Evolutionary conservation across 345 rosid species (phyloP), one percentile per base, ranked within the genome.

Genomic region (Cardiospermum halicacabum): DNA sequence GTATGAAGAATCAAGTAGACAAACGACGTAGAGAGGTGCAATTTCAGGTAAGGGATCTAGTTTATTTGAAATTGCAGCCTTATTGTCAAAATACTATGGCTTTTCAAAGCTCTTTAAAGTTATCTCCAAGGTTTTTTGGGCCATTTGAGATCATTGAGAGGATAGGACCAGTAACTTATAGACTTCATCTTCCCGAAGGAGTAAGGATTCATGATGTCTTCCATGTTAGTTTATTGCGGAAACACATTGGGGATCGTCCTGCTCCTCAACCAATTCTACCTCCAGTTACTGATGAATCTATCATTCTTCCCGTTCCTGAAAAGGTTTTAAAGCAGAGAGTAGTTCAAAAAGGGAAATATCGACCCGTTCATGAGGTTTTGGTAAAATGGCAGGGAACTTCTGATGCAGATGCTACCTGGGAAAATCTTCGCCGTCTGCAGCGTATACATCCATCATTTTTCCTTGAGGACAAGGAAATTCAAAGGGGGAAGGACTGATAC

Each of bases 191-290:
- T 32, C 60, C 60, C 3, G 3, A 2, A 0, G 22, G 32, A 1
- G 1, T 43, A 0, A 8, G 19, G 18, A 18, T 73, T 69, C 66
- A 73, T 62, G 18, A 57, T 74, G 63, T 55, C 1, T 55, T 55
- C 2, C 58, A 55, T 27, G 36, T 55, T 0, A 11, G 32, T 15
- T 19, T 9, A 9, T 4, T 55, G 3, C 12, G 10, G 32, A 22
- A 21, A 7, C 9, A 53, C 8, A 1, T 55, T 12, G 5, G 12
- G 7, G 2, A 11, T 16, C 19, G 34, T 22, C 26, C 18, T 22
- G 16, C 13, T 10, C 2, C 16, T 22, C 11, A 12, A 2, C 36
- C 58, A 32, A 32, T 32, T 4, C 37, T 26, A 3, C 31, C n/a
- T 2, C 32, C 31, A 10, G n/a, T 32, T 5, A 32, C 5, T 5